phyloP scores from a whole-genome alignment of 306 rosid species.

The Begonia masoniana region DNA sequence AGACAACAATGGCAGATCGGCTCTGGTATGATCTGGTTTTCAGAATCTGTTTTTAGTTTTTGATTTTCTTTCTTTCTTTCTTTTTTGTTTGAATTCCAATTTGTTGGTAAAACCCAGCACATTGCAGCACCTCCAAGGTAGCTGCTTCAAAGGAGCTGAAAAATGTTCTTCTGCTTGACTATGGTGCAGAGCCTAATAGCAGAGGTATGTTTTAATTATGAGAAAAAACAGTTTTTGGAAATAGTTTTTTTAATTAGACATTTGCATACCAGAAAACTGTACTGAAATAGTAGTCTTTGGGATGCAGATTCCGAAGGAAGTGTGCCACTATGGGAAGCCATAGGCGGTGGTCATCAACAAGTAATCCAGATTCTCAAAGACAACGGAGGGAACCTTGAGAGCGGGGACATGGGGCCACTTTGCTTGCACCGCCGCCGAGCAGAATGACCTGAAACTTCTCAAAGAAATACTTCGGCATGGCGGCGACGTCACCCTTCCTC shows the following conservation, averaged over 20 bases:
- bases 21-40: slow-evolving; percentile 42
- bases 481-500: slow-evolving; percentile 46
- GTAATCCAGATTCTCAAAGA: slow-evolving; percentile 36
- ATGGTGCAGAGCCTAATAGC: slow-evolving; percentile 55
- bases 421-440: slow-evolving; percentile 58
- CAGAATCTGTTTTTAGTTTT: not conserved
- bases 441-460: slow-evolving; percentile 40
- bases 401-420: slow-evolving; percentile 49
- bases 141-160: slow-evolving; percentile 56
- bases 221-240: too few species aligned
- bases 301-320: slow-evolving; percentile 57
- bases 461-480: slow-evolving; percentile 38
- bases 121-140: slow-evolving; percentile 65
- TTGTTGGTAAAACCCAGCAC: slow-evolving; percentile 41
- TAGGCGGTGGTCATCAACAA: slow-evolving; percentile 41
- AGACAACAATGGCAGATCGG: slow-evolving; percentile 64
- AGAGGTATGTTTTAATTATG: slow-evolving; percentile 38
- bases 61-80: not conserved
- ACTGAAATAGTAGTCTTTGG: not conserved
- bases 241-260: not conserved
- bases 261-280: too few species aligned
- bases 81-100: not conserved
- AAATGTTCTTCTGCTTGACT: slow-evolving; percentile 59
- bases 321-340: slow-evolving; percentile 83
- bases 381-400: slow-evolving; percentile 45